Conservation (phyloP, 805 yeast species). For the Pichia manshurica region DNA sequence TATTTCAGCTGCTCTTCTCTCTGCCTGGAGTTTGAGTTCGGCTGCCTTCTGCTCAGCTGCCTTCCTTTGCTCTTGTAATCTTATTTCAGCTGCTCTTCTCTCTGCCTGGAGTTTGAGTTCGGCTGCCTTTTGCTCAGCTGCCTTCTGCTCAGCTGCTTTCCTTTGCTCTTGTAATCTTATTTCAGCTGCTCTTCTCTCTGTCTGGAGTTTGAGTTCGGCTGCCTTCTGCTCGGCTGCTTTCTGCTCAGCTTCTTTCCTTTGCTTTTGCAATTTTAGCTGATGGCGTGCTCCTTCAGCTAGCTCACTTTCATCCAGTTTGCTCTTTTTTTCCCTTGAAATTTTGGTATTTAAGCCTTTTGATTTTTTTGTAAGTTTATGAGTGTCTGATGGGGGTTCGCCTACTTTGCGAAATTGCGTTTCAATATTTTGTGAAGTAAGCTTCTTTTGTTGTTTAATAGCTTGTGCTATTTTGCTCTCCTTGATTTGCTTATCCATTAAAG, state of each 20-base stretch:
- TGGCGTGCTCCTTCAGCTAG: not conserved
- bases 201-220: constrained; percentile 1
- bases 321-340: constrained; percentile 6
- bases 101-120: constrained; percentile 2
- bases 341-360: too few relatives aligned
- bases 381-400: too few relatives aligned
- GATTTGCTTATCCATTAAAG: not conserved
- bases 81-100: not conserved
- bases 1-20: not conserved
- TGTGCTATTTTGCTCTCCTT: constrained; percentile 2
- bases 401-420: too few relatives aligned
- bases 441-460: too few relatives aligned
- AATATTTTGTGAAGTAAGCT: too few relatives aligned
- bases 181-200: constrained; percentile 1
- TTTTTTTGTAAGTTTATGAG: too few relatives aligned
- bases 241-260: not conserved
- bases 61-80: not conserved
- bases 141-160: not conserved
- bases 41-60: not conserved
- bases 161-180: not conserved
- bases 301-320: too few relatives aligned
- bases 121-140: not conserved
- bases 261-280: not conserved
- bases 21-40: not conserved
- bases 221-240: not conserved